Conservation (phyloP, 805 yeast genomes). For the Pichia heedii region DNA sequence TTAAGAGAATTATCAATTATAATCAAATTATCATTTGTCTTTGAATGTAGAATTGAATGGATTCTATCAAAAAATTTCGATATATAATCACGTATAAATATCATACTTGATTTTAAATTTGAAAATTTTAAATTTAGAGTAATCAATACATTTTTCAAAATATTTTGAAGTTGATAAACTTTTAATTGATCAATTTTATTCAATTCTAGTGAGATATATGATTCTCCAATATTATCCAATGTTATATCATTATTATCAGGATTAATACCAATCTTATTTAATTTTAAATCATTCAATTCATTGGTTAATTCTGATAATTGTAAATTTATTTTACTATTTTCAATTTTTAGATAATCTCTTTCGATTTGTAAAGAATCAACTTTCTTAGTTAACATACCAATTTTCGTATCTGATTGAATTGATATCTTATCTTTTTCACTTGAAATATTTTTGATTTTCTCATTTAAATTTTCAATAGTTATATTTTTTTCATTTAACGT, state of each 20-base stretch:
- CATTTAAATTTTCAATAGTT: not conserved
- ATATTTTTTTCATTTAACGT: not conserved
- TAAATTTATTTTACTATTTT: not conserved
- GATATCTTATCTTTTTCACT: not conserved
- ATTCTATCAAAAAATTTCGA: conserved; percentile 10
- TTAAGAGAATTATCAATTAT: conserved; percentile 2
- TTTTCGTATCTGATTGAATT: not conserved
- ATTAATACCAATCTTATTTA: not conserved
- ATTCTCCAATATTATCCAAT: not conserved
- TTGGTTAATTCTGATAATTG: not conserved
- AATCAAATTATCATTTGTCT: not conserved
- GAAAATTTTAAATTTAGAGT: conserved; percentile 10
- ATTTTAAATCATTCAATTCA: no score
- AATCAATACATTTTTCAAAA: conserved; percentile 14
- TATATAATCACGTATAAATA: conserved; percentile 12
- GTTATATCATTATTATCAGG: not conserved
- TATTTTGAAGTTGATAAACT: conserved; percentile 13
- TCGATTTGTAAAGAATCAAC: not conserved
- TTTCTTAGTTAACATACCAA: no score
- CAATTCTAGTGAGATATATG: conserved; percentile 5
- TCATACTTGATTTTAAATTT: conserved; percentile 5
- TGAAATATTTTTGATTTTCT: not conserved
- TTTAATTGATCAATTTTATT: conserved; percentile 9
- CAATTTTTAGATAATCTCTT: not conserved
- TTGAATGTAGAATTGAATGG: conserved; percentile 10